Conservation (phyloP, 176 grass and related monocot genomes). For the Tuctoria greenei region DNA sequence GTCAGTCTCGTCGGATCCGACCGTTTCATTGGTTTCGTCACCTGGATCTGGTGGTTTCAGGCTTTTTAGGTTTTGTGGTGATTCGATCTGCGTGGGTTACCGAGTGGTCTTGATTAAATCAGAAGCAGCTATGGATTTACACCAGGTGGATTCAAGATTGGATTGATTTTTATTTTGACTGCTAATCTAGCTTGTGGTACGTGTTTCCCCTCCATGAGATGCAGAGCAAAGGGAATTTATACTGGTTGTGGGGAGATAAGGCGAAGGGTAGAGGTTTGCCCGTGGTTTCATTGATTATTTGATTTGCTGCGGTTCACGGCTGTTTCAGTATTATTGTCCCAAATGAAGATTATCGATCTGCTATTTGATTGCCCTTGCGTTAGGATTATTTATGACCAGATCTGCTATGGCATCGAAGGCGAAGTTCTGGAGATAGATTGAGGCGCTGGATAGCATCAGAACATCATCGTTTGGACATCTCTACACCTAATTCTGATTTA, state of each 20-base stretch:
- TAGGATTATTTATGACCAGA: not conserved
- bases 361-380: not conserved
- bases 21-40: slow-evolving; percentile 25
- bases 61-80: not conserved
- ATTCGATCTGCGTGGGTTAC: not conserved
- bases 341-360: not conserved
- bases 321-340: not conserved
- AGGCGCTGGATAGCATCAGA: not conserved
- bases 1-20: slow-evolving; percentile 33
- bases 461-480: not conserved
- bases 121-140: not conserved
- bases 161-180: not conserved
- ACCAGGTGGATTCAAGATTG: not conserved
- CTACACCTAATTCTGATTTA: not conserved
- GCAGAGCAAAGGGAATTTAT: not conserved
- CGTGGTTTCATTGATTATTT: not conserved
- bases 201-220: not conserved
- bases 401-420: not conserved
- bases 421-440: not conserved
- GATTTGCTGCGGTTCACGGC: not conserved
- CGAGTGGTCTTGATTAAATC: not conserved
- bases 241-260: not conserved
- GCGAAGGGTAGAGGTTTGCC: not conserved
- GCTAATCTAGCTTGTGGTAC: not conserved
- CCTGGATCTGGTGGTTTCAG: slow-evolving; percentile 32